These are phyloP conservation scores for Saccharomycopsis sp. DNA, from an alignment of 805 yeast species.

Conservation along the genomic window DNA sequence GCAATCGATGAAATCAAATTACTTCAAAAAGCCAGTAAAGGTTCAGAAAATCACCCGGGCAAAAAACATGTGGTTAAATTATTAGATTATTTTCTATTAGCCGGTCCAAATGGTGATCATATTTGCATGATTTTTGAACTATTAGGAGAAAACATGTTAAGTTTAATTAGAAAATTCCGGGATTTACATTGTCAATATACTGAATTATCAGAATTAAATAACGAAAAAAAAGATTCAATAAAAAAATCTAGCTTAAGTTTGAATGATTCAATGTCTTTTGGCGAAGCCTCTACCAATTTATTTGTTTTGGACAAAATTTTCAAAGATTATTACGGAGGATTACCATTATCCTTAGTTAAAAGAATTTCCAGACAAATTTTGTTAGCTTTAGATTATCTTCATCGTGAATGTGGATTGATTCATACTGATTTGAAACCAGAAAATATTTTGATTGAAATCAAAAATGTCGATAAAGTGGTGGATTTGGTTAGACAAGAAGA, in stretches of 20 bases:
- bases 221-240: neutral
- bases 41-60: constrained; percentile 65
- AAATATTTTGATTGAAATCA: constrained; percentile 68
- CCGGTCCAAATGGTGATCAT: constrained; percentile 88
- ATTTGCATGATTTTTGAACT: constrained; percentile 97
- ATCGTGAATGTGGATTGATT: constrained; percentile 62
- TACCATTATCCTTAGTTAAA: constrained; percentile 68
- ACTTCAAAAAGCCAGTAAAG: constrained; percentile 52
- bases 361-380: constrained; percentile 73
- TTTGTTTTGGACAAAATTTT: constrained; percentile 12
- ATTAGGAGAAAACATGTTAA: constrained; percentile 84
- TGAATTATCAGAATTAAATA: neutral
- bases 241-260: constrained; percentile 1
- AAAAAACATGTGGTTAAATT: constrained; percentile 71
- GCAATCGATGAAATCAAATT: constrained; percentile 89
- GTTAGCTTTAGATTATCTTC: constrained; percentile 61
- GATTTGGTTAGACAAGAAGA: constrained; percentile 19
- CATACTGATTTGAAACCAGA: constrained; percentile 71
- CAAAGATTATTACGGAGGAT: constrained; percentile 52
- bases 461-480: constrained; percentile 73
- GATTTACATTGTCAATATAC: constrained; percentile 22
- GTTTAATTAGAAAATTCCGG: constrained; percentile 62
- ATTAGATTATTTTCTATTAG: constrained; percentile 74
- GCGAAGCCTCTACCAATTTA: constrained; percentile 10
- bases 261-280: constrained; percentile 12